Base-by-base conservation (phyloP, 2,329 filamentous ascomycete species). In the Phialophora chinensis region DNA sequence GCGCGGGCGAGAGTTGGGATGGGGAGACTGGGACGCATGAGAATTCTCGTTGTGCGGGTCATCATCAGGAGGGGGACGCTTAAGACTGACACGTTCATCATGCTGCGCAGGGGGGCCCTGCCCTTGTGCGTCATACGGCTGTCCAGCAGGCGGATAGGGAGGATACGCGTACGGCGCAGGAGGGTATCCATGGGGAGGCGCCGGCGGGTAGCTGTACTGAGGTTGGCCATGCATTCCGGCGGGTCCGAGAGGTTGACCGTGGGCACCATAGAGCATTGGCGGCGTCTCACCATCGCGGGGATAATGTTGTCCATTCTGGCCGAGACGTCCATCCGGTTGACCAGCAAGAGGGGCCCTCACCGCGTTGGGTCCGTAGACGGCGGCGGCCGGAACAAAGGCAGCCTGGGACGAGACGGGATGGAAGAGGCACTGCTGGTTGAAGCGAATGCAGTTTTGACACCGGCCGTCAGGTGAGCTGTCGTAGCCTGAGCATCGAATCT, bases 401-500 rank as follows among this genome's bases (percentile, higher is more conserved):
- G 88, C 87, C 78, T 91, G 89, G 11, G 88, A 89, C 3, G 88
- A 91, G 27, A 92, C 89, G 2, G 90, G 89, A 0, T 89, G 91
- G 78, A 92, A 92, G 78, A 92, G 87, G 79, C 90, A 92, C 75
- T 91, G 88, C 77, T 91, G 89, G 71, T 89, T 89, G 79, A 91
- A 92, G 56, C 89, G 84, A 70, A 88, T 83, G 75, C 89, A 92
- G 76, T 91, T 91, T 74, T 84, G 86, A 81, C 89, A 92, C 67
- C 88, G 86, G 66, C 90, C 90, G 77, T 91, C 88, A 47, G 88
- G 86, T 47, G 88, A 90, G 64, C 85, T 86, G 73, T 91, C 89
- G 75, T 91, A 92, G 31, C 89, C 90, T 3, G 89, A 91, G 81
- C 89, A 92, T 66, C 90, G 88, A 76, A 91, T 91, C 89, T 91